A percentile compares a stretch with the other conserved stretches of the same genome.
These are phyloP conservation scores for Pythium sp. DNA, from an alignment of 352 stramenopile species.

Conservation along the genomic window DNA sequence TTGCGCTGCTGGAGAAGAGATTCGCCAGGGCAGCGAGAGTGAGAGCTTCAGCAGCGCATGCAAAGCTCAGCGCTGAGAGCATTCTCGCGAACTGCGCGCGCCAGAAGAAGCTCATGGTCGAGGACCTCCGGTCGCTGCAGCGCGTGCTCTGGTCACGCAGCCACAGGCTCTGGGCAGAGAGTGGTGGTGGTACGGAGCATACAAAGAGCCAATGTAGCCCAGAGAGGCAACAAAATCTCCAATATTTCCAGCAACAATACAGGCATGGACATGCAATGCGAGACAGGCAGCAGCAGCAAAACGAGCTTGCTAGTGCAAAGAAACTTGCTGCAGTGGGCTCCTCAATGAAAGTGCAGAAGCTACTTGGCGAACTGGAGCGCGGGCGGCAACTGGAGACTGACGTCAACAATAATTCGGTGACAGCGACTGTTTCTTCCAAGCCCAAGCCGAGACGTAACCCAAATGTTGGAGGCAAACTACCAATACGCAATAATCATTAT, in stretches of 20 bases:
- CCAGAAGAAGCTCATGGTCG: slow-evolving; percentile 29
- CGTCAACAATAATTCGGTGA: background rate
- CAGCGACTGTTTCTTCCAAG: background rate
- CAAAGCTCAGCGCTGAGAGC: slow-evolving; percentile 17
- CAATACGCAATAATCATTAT: background rate
- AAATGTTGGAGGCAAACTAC: background rate
- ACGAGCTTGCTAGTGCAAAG: background rate
- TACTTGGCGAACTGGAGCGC: slow-evolving; percentile 19
- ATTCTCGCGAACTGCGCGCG: slow-evolving; percentile 30
- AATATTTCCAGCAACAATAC: background rate
- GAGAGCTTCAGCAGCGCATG: too few relatives aligned
- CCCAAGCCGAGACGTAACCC: background rate
- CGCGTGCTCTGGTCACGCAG: slow-evolving; percentile 31
- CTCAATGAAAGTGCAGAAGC: background rate
- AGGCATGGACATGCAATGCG: background rate
- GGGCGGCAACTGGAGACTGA: slow-evolving; percentile 14
- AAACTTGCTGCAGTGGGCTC: background rate
- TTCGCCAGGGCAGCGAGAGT: background rate
- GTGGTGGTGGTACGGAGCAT: background rate
- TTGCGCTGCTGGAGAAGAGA: background rate
- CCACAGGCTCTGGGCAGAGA: slow-evolving; percentile 25
- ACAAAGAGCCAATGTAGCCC: background rate
- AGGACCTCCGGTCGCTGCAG: slow-evolving; percentile 32
- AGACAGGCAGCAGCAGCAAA: background rate
- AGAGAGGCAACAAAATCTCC: background rate